Evolutionary conservation across 306 rosid genomes (phyloP).

Genomic region (Vigna unguiculata): DNA sequence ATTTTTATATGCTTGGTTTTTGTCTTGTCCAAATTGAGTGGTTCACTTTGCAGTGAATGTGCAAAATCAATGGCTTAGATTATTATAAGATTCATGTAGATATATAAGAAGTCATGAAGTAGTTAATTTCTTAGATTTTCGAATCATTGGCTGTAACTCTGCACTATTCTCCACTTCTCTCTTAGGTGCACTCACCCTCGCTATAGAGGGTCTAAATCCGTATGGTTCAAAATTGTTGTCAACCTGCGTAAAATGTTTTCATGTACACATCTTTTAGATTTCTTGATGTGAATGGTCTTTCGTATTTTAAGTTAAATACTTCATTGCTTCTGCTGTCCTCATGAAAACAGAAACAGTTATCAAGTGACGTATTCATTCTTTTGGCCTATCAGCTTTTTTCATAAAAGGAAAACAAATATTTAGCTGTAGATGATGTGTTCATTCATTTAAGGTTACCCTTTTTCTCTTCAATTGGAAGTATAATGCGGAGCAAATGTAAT

Average conservation of each 20-base stretch:
- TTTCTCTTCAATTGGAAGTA: neutral
- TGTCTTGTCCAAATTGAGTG: neutral
- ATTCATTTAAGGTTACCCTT: neutral
- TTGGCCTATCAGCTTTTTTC: neutral
- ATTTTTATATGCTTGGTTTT: neutral
- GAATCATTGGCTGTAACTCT: neutral
- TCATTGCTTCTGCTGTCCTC: neutral
- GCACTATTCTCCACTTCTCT: neutral
- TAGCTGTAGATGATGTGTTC: conserved; percentile 5
- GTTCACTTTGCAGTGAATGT: neutral
- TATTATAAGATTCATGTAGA: neutral
- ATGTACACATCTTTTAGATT: neutral
- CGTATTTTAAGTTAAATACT: neutral
- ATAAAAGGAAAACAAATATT: neutral
- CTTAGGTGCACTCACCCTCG: neutral
- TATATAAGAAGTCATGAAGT: neutral
- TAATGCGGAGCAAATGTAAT: neutral
- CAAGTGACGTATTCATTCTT: neutral
- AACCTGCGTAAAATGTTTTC: neutral
- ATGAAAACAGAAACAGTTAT: conserved; percentile 6
- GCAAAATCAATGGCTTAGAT: neutral
- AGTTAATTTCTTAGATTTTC: neutral
- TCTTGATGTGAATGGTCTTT: neutral
- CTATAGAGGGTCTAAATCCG: neutral
- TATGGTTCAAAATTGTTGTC: neutral